Evolutionary conservation across 108 stramenopile genomes (phyloP), one percentile per base, ranked within the genome.

Genomic region (Fistulifera pelliculosa): DNA sequence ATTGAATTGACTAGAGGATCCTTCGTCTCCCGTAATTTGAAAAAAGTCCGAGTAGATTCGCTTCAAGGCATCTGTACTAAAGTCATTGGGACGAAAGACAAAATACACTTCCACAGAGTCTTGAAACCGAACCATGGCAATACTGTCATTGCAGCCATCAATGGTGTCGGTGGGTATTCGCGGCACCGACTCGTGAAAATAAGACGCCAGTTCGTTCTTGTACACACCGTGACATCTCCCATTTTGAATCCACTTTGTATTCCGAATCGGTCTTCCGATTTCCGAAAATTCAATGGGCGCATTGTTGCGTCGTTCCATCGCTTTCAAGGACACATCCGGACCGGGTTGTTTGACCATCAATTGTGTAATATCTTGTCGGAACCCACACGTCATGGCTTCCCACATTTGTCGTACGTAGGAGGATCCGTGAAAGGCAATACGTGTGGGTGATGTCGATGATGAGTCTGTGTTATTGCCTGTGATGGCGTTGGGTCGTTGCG

Each of bases 101-200:
- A 56, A 69, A 10, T 40, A 54, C 52, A 69, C 48, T 27, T 54
- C 61, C 17, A 69, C 31, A 0, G 1, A 5, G 0, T 35, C 13
- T 14, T 49, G 55, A 52, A 63, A 69, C 27, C 62, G 56, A 10
- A 69, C 49, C 62, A 58, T 69, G 24, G 56, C 68, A 41, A 69
- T 27, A 19, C 62, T 49, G 48, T 69, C 68, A 17, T 55, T 48
- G 41, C 68, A 69, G 21, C 48, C 38, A 5, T 23, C 26, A 27
- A 47, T 25, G 14, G 14, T 22, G 21, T 17, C 48, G 35, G 1
- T 48, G 45, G 15, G 58, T 28, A 18, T 26, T 25, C 0, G 49
- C 38, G 56, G 43, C 39, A 19, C 41, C 7, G 24, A 13, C 1
- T 6, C 40, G 15, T 43, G 56, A 43, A 2, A 49, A 50, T 26